These are phyloP conservation scores for Leccinellum albellum DNA, from an alignment of 768 basidiomycete species.

Conservation along the genomic window DNA sequence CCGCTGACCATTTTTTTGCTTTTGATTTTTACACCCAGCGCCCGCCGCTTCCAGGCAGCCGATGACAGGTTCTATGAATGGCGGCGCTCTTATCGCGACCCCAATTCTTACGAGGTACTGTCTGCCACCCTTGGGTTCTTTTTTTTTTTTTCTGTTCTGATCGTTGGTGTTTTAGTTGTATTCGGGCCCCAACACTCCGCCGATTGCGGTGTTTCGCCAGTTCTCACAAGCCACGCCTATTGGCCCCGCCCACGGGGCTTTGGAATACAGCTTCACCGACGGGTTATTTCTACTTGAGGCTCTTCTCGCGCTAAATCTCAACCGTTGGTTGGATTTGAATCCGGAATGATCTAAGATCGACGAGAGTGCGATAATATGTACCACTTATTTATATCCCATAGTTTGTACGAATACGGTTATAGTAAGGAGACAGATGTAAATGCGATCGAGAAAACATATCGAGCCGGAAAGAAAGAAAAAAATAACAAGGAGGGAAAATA, in stretches of 20 bases:
- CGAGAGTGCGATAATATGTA: conserved; percentile 13
- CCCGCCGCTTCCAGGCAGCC: conserved; percentile 54
- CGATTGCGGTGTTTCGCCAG: conserved; percentile 57
- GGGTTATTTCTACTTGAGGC: conserved; percentile 59
- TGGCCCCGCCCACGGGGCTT: conserved; percentile 59
- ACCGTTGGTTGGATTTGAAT: conserved; percentile 69
- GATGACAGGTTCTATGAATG: conserved; percentile 65
- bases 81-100: conserved; percentile 48
- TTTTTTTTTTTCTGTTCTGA: conserved; percentile 2
- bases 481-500: conserved; percentile 8
- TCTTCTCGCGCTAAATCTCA: conserved; percentile 63
- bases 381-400: conserved; percentile 32
- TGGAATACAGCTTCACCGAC: conserved; percentile 63
- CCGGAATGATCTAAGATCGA: conserved; percentile 30
- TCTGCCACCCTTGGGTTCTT: background rate
- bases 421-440: conserved; percentile 20
- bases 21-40: conserved; percentile 35
- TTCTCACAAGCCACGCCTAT: conserved; percentile 51
- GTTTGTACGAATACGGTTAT: conserved; percentile 33
- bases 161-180: conserved; percentile 37
- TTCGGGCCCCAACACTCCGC: conserved; percentile 41
- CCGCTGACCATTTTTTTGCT: conserved; percentile 2
- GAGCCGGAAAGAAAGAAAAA: conserved; percentile 9
- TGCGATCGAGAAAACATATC: conserved; percentile 10
- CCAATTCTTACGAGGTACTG: conserved; percentile 59